Conservation (phyloP, 2,329 filamentous ascomycete species). For the Pseudogymnoascus sp. region DNA sequence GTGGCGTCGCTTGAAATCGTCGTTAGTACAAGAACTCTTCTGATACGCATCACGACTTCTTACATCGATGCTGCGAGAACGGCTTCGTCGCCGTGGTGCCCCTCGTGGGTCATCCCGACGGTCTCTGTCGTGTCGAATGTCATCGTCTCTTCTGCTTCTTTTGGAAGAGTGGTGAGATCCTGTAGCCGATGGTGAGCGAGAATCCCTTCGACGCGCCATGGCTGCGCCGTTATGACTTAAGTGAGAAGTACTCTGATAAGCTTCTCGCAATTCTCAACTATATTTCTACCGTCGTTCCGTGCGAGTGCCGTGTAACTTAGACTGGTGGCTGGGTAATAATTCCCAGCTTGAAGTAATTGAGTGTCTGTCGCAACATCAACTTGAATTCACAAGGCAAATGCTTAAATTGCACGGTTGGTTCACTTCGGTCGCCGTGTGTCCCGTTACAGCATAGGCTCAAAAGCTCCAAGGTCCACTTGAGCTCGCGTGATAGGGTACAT, state of each 20-base stretch:
- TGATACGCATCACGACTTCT: slow-evolving; percentile 29
- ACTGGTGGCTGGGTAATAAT: not conserved
- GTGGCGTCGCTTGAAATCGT: slow-evolving; percentile 43
- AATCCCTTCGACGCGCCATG: slow-evolving; percentile 53
- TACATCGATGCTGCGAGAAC: slow-evolving; percentile 55
- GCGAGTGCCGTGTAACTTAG: slow-evolving; percentile 2
- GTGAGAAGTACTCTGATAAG: slow-evolving; percentile 36
- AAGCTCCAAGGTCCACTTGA: not conserved
- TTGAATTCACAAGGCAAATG: slow-evolving; percentile 7
- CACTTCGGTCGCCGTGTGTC: not conserved
- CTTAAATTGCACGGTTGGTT: not conserved
- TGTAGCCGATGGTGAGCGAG: slow-evolving; percentile 88
- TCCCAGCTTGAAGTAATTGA: not conserved
- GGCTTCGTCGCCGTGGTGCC: slow-evolving; percentile 44
- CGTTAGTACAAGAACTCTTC: slow-evolving; percentile 32
- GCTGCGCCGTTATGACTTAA: slow-evolving; percentile 30
- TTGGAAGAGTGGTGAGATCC: slow-evolving; percentile 68
- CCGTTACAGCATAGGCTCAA: not conserved
- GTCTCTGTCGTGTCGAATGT: slow-evolving; percentile 42
- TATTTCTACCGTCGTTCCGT: slow-evolving; percentile 10
- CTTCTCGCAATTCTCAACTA: slow-evolving; percentile 16
- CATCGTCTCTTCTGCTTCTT: slow-evolving; percentile 41
- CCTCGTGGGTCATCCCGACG: slow-evolving; percentile 41
- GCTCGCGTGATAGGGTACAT: slow-evolving; percentile 8
- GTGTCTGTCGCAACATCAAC: not conserved